Base-by-base conservation (phyloP, 2,329 filamentous ascomycete genomes). In the Calonectria naviculata region DNA sequence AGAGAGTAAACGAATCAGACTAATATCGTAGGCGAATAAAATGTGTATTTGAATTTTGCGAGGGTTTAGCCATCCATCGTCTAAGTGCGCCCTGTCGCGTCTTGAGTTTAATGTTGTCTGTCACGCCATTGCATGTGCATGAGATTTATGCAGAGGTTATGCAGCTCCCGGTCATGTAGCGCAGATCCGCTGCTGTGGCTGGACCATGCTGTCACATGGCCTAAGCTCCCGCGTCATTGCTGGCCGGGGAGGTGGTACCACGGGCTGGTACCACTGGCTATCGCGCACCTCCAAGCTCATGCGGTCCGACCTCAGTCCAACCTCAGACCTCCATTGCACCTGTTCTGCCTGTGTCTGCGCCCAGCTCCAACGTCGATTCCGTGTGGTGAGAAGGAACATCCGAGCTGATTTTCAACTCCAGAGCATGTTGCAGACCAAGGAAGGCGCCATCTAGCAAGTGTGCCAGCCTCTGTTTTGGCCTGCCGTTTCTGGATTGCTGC, bases 21-120 rank as follows among this genome's bases (percentile, higher is more conserved):
- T 78, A 78, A 78, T 78, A 68, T 70, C 72, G 72, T 77, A 78
- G 77, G 77, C 74, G 74, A 74, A 71, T 67, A 56, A 73, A 72
- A 68, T 71, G 60, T 71, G 68, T 71, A 75, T 75, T 71, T 67
- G 38, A 72, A 52, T 63, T 66, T 76, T 31, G 52, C 26, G 44
- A 49, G 7, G 10, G 15, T 41, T n/a, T 34, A 41, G n/a, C 17
- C 19, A 15, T 29, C 24, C 46, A 49, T 49, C 46, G 7, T 26
- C 46, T 15, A 31, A 19, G 15, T 29, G 47, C 21, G 13, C 38
- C 56, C 29, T 61, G 38, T 61, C 38, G 52, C 29, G 19, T 42
- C 24, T 28, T 28, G 26, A 36, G 38, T 41, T 38, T 26, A 34
- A 56, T 38, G 52, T 38, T n/a, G n/a, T n/a, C 12, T 12, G 62